A percentile compares a stretch with the other conserved stretches of the same genome.
These are phyloP conservation scores for Lathyrus sativus DNA, from an alignment of 306 rosid genomes.

Conservation along the genomic window DNA sequence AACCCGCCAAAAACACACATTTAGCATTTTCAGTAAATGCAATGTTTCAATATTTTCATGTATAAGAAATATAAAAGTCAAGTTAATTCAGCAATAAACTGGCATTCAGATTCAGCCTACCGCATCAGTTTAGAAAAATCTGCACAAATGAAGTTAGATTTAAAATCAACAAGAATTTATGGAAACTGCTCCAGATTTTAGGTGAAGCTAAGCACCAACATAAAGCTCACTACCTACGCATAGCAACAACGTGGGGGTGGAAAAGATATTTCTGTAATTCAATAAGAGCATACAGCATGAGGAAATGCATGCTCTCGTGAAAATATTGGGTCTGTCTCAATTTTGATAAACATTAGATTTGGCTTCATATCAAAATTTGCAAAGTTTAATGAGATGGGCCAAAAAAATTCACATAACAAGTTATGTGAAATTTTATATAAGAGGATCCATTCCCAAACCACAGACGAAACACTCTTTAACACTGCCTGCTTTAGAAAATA, in stretches of 20 bases:
- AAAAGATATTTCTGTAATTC: slow-evolving; percentile 22
- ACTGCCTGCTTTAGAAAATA: slow-evolving; percentile 25
- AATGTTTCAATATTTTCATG: slow-evolving; percentile 4
- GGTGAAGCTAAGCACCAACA: slow-evolving; percentile 32
- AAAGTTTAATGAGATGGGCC: background rate
- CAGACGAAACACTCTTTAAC: slow-evolving; percentile 28
- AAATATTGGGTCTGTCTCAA: background rate
- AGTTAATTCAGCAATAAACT: slow-evolving; percentile 1
- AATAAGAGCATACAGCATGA: slow-evolving; percentile 12
- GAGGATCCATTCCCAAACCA: slow-evolving; percentile 12
- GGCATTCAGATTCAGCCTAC: slow-evolving; percentile 19
- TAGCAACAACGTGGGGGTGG: slow-evolving; percentile 20
- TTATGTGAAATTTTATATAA: background rate
- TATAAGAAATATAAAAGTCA: slow-evolving; percentile 17
- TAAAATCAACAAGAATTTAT: slow-evolving; percentile 21
- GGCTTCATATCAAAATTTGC: slow-evolving; percentile 2
- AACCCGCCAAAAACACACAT: slow-evolving; percentile 2
- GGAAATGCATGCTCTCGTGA: background rate
- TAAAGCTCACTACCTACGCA: slow-evolving; percentile 13
- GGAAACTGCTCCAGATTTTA: slow-evolving; percentile 12
- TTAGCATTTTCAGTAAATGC: slow-evolving; percentile 24
- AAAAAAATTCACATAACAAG: background rate
- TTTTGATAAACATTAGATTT: slow-evolving; percentile 14
- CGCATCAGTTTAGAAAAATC: slow-evolving; percentile 12
- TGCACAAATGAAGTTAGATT: slow-evolving; percentile 15